Percentiles rank a stretch among this genome's conserved stretches.
Evolutionary conservation across 345 rosid species (phyloP).

Genomic region (Ailanthus altissimus): DNA sequence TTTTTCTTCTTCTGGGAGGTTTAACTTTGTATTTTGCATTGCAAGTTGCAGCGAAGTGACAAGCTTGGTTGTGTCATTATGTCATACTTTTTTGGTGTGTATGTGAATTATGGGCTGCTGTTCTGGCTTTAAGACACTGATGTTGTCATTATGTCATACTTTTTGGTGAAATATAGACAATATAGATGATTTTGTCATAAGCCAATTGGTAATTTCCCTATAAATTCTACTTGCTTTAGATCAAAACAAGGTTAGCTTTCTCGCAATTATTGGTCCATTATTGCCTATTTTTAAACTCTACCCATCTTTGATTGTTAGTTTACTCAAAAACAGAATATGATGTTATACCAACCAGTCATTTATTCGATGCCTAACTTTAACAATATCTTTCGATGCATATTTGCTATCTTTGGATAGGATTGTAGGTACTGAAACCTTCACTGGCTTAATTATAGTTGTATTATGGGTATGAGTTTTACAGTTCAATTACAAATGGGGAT

Average conservation of each 20-base stretch:
- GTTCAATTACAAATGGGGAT: neutral
- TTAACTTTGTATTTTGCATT: neutral
- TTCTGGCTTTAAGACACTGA: neutral
- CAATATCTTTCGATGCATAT: neutral
- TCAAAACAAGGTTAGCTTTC: neutral
- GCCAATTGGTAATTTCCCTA: neutral
- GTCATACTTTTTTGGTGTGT: no score
- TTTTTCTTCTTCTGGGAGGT: neutral
- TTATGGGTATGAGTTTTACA: neutral
- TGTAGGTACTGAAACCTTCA: neutral
- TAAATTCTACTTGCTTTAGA: neutral
- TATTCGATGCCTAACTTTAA: neutral
- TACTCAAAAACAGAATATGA: neutral
- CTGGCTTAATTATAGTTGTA: neutral
- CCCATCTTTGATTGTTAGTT: neutral
- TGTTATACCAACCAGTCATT: neutral
- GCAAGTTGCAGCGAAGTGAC: neutral
- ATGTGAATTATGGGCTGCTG: neutral
- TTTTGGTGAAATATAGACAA: neutral
- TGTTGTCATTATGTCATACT: neutral
- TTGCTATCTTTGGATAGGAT: neutral
- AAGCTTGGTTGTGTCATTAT: neutral
- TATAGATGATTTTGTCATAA: neutral
- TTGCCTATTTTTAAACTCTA: neutral
- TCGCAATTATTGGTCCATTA: neutral